A percentile compares a stretch with the other conserved stretches of the same genome.
These are phyloP conservation scores for slime mould (Dictyostelium discoideum) DNA, from an alignment of 78 protist species.

Conservation along the genomic window DNA sequence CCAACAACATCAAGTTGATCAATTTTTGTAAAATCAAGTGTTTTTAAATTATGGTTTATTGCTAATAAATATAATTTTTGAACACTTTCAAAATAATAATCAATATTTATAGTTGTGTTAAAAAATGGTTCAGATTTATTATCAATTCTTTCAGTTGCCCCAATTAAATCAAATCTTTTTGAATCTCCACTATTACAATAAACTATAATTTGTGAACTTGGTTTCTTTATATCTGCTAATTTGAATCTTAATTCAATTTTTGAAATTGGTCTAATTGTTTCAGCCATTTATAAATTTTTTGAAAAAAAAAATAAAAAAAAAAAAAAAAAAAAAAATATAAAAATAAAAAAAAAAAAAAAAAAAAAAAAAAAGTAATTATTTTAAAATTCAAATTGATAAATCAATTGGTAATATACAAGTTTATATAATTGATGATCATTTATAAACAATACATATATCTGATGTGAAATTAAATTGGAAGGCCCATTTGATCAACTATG, in stretches of 20 bases:
- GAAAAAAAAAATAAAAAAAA: too few relatives aligned
- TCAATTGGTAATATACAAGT: too few relatives aligned
- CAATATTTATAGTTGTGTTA: background rate
- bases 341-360: too few relatives aligned
- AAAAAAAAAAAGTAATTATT: too few relatives aligned
- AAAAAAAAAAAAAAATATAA: too few relatives aligned
- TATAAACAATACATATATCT: too few relatives aligned
- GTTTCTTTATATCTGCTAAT: background rate
- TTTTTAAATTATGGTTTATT: background rate
- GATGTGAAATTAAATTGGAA: too few relatives aligned
- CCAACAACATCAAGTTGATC: background rate
- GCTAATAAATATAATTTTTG: conserved; percentile 11
- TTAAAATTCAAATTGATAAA: too few relatives aligned
- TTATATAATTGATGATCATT: too few relatives aligned
- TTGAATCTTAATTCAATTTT: conserved; percentile 11
- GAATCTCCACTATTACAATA: background rate
- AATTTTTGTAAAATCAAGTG: too few relatives aligned
- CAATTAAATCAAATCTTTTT: background rate
- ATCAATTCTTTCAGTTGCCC: conserved; percentile 32
- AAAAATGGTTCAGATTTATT: conserved; percentile 19
- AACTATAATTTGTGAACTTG: conserved; percentile 34
- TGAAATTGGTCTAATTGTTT: background rate
- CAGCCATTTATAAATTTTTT: background rate
- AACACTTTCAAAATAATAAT: conserved; percentile 13
- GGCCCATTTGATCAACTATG: too few relatives aligned